These are phyloP conservation scores for Phlebiopsis flavidoalba DNA, from an alignment of 768 basidiomycete species.

Conservation along the genomic window DNA sequence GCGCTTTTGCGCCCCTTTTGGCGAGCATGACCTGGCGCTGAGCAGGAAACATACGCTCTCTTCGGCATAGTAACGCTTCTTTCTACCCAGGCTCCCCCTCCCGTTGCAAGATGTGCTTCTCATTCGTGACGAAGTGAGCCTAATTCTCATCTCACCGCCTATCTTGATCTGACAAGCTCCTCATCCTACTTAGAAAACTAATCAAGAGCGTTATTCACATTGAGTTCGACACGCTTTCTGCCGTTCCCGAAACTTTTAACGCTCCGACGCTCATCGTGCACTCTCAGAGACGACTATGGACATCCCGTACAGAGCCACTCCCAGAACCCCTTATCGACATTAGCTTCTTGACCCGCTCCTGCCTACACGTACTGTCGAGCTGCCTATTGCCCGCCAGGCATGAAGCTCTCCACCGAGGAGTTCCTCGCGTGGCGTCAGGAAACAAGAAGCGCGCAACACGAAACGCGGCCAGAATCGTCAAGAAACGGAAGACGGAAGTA, in stretches of 20 bases:
- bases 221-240: slow-evolving; percentile 57
- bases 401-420: slow-evolving; percentile 30
- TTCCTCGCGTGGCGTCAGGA: slow-evolving; percentile 40
- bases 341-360: slow-evolving; percentile 60
- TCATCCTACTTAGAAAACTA: slow-evolving; percentile 37
- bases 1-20: slow-evolving; percentile 39
- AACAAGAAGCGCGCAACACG: slow-evolving; percentile 33
- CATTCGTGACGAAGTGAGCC: slow-evolving; percentile 27
- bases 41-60: slow-evolving; percentile 65
- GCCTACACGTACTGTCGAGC: slow-evolving; percentile 37
- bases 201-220: slow-evolving; percentile 50
- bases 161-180: neutral
- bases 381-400: slow-evolving; percentile 27
- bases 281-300: slow-evolving; percentile 69
- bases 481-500: no score
- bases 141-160: neutral
- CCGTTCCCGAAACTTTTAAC: slow-evolving; percentile 55
- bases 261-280: slow-evolving; percentile 70
- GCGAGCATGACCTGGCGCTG: slow-evolving; percentile 34
- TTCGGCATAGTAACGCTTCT: slow-evolving; percentile 70
- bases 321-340: slow-evolving; percentile 57
- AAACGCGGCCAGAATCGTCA: slow-evolving; percentile 42
- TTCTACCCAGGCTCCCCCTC: no score
- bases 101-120: slow-evolving; percentile 65
- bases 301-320: slow-evolving; percentile 71